A percentile compares a stretch with the other conserved stretches of the same genome.
Conservation (phyloP, 176 grass and related monocot species). For the Aegilops tauschii region DNA sequence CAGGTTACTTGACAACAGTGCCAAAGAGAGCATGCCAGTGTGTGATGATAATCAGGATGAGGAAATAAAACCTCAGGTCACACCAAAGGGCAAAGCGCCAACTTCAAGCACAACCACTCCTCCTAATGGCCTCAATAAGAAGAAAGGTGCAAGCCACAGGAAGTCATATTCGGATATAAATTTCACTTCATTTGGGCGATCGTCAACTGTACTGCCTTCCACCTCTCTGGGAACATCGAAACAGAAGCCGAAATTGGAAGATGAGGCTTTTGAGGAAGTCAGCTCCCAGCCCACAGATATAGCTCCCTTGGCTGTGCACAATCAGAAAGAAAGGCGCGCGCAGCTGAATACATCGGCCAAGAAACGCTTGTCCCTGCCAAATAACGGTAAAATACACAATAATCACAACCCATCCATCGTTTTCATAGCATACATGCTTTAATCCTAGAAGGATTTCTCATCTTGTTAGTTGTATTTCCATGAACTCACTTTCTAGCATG, state of each 20-base stretch:
- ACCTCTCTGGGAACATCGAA: constrained; percentile 53
- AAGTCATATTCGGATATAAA: constrained; percentile 73
- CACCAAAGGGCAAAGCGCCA: constrained; percentile 44
- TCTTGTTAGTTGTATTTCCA: background rate
- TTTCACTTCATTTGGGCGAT: constrained; percentile 49
- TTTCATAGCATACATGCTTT: background rate
- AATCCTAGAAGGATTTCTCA: background rate
- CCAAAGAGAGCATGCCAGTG: constrained; percentile 48
- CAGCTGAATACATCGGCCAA: constrained; percentile 50
- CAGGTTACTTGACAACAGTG: constrained; percentile 68
- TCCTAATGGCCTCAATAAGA: constrained; percentile 34
- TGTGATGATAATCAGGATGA: constrained; percentile 49
- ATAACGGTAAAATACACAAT: constrained; percentile 41
- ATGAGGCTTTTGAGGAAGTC: constrained; percentile 65
- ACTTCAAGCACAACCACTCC: constrained; percentile 6
- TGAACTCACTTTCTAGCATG: background rate
- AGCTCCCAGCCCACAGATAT: constrained; percentile 51
- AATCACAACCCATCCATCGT: background rate
- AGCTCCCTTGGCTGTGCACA: constrained; percentile 37
- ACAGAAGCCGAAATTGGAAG: constrained; percentile 41
- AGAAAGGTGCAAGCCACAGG: constrained; percentile 46
- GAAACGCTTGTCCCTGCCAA: constrained; percentile 71
- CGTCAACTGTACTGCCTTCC: constrained; percentile 38
- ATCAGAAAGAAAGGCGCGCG: constrained; percentile 50
- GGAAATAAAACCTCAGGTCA: constrained; percentile 45